Conservation (phyloP, 2,329 filamentous ascomycete species). For the Apiospora phragmitis region DNA sequence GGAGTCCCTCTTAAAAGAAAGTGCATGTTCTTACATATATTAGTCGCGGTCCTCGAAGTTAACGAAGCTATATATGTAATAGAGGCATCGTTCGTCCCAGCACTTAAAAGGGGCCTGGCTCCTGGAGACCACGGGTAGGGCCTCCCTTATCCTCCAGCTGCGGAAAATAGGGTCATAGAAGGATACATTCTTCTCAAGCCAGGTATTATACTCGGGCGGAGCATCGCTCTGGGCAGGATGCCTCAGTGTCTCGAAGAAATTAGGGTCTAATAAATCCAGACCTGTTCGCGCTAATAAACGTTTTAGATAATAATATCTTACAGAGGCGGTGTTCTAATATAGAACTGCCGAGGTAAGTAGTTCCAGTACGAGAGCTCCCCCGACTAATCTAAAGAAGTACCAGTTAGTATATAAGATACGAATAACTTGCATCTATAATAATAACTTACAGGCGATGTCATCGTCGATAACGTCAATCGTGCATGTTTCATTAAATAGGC, state of each 20-base stretch:
- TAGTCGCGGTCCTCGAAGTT: conserved; percentile 51
- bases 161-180: conserved; percentile 50
- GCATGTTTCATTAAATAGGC: too few relatives aligned
- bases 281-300: conserved; percentile 30
- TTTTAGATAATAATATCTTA: conserved; percentile 10
- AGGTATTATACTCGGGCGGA: conserved; percentile 49
- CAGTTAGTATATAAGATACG: too few relatives aligned
- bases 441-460: too few relatives aligned
- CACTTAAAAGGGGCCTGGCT: conserved; percentile 46
- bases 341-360: too few relatives aligned
- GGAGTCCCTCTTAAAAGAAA: conserved; percentile 44
- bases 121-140: conserved; percentile 34
- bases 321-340: neutral
- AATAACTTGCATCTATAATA: too few relatives aligned
- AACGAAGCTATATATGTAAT: conserved; percentile 60
- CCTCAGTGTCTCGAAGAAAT: conserved; percentile 40
- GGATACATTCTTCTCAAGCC: conserved; percentile 54
- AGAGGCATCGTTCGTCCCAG: conserved; percentile 53
- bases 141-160: conserved; percentile 39
- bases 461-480: too few relatives aligned
- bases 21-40: conserved; percentile 49
- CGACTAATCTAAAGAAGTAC: too few relatives aligned
- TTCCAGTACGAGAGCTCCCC: too few relatives aligned
- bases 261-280: conserved; percentile 42
- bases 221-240: conserved; percentile 38